A percentile compares a stretch with the other conserved stretches of the same genome.
Evolutionary conservation across 1,284 basidiomycete genomes (phyloP).

Genomic region (Microbotryum silenes-acaulis): DNA sequence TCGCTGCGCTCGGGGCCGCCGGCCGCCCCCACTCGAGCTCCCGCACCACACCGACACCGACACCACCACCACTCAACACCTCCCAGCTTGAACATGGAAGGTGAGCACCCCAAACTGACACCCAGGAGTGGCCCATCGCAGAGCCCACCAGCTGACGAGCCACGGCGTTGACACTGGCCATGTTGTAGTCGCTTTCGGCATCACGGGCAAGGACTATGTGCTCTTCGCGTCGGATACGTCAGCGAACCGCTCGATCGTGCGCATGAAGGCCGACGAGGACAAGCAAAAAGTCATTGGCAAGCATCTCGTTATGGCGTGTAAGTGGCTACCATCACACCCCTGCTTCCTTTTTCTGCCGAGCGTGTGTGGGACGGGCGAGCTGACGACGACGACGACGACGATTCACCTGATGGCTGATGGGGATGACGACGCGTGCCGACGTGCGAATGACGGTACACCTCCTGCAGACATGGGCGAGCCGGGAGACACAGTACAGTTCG

Average conservation of each 20-base stretch:
- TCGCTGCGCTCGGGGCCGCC: no score
- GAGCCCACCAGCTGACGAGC: no score
- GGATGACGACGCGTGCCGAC: background rate
- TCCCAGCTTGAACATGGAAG: no score
- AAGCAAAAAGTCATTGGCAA: conserved; percentile 89
- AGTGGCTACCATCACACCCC: conserved; percentile 33
- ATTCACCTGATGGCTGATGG: background rate
- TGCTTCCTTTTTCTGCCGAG: background rate
- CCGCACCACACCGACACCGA: no score
- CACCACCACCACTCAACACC: no score
- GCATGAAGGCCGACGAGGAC: conserved; percentile 96
- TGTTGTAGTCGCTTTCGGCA: conserved; percentile 29
- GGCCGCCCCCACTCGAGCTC: no score
- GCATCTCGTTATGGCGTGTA: conserved; percentile 89
- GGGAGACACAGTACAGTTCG: conserved; percentile 96
- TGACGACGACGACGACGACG: background rate
- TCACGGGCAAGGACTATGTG: conserved; percentile 82
- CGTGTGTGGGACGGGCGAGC: background rate
- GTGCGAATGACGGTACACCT: background rate
- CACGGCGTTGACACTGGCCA: no score
- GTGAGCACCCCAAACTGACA: no score
- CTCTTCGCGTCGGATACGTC: conserved; percentile 86
- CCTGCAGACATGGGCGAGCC: conserved; percentile 28
- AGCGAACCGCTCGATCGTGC: conserved; percentile 82
- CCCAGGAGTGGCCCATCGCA: no score